Evolutionary conservation across 306 rosid genomes (phyloP), one percentile per base, ranked within the genome.

Genomic region (Quercus cerris): DNA sequence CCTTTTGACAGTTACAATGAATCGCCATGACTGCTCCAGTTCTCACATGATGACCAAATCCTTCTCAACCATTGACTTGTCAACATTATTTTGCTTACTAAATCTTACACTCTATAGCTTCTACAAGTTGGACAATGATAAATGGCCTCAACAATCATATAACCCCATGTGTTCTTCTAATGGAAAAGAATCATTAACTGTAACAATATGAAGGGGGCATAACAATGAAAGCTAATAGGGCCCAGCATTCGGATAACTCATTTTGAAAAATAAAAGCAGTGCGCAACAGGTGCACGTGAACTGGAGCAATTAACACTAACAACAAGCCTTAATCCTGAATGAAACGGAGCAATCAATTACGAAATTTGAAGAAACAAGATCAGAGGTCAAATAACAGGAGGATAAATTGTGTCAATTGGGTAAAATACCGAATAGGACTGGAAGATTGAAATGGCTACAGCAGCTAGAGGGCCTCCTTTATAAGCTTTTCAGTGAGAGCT

Each of bases 401-500:
- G 63, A 28, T 64, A 52, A 22, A 33, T 22, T 73, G 25, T 66
- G 33, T 49, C 30, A 57, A 75, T 78, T n/a, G 69, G 81, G 66
- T 57, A 75, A 69, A 49, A 57, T 78, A 74, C 84, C 71, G 62
- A 51, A 44, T 73, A 59, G 58, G 38, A 56, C 61, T 23, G 54
- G 52, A 52, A 55, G 84, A 75, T 56, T 49, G 79, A 35, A 28
- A 27, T 23, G n/a, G 68, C 13, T 54, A 41, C 72, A 14, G 78
- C 70, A 75, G 62, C 91, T 90, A 87, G 67, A 93, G 63, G 58
- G 87, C 93, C 73, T 88, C 97, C 84, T 86, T 83, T 31, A 95
- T 69, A 57, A 95, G 99, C 75, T 80, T 90, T 84, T 87, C 90
- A 11, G 99, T 90, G 68, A 91, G 83, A 56, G 83, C 83, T 87